Evolutionary conservation across 176 grass and related monocot genomes (phyloP), one percentile per base, ranked within the genome.

Genomic region (Musa schizocarpa): DNA sequence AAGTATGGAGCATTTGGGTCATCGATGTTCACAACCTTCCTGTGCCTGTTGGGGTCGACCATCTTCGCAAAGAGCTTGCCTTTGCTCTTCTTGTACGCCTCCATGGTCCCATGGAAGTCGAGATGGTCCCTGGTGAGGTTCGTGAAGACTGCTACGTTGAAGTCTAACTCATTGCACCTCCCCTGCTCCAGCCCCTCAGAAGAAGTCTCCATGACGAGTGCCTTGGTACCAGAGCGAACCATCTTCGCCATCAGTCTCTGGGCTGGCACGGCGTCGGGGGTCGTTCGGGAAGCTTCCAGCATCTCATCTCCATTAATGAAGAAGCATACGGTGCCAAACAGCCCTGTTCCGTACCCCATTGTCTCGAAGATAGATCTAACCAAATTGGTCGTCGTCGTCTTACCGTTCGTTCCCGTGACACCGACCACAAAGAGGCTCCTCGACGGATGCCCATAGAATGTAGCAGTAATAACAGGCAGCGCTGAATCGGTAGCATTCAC

Each of bases 21-120:
- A 78, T 96, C 92, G 54, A 89, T 88, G 79, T 96, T 96, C 53
- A 96, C 89, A 11, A 96, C 92, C 76, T 96, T 96, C 62, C 89
- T 76, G 72, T 96, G 92, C 53, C 81, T 87, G 76, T 83, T 82
- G 53, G 92, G 92, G 13, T 96, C 85, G 24, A 89, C 85, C 92
- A 96, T 96, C 84, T 73, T 92, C 8, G 87, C 75, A 77, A 96
- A 96, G 34, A 92, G 65, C 72, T 79, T 78, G 1, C 89, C 85
- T 78, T 84, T 85, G 69, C 78, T 89, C 81, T 76, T 86, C 78
- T 83, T 89, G 82, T 92, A 96, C 73, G 85, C 83, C 75, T 92
- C 85, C 8, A 86, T 83, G 8, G 81, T 84, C 62, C 83, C 82
- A 61, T 62, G 63, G 79, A 50, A 80, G 54, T 87, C 87, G 53